A percentile compares a stretch with the other conserved stretches of the same genome.
These are phyloP conservation scores for Ceratobasidium sp. DNA, from an alignment of 1,284 basidiomycete species.

Conservation along the genomic window DNA sequence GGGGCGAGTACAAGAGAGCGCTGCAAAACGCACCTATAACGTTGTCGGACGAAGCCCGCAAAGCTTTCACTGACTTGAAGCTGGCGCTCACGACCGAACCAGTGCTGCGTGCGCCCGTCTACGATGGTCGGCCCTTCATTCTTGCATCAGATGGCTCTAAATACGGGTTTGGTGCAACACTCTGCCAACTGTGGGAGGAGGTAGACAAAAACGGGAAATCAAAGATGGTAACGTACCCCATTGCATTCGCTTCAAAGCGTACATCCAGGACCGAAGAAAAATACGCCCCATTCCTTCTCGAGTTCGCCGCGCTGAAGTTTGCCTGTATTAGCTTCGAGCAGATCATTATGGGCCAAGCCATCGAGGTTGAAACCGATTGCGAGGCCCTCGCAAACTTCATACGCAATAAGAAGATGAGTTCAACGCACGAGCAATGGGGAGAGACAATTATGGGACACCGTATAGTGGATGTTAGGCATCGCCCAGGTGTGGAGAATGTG, in stretches of 20 bases:
- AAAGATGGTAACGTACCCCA: slow-evolving; percentile 40
- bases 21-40: slow-evolving; percentile 45
- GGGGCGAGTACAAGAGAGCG: slow-evolving; percentile 43
- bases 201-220: neutral
- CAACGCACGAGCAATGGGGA: slow-evolving; percentile 38
- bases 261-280: slow-evolving; percentile 48
- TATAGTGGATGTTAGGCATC: slow-evolving; percentile 46
- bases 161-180: slow-evolving; percentile 56
- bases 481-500: slow-evolving; percentile 43
- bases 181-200: slow-evolving; percentile 20
- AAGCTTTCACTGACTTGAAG: slow-evolving; percentile 56
- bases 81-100: slow-evolving; percentile 54
- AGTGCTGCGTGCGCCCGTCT: slow-evolving; percentile 53
- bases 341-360: slow-evolving; percentile 47
- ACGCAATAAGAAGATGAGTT: slow-evolving; percentile 36
- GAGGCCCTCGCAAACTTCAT: slow-evolving; percentile 49
- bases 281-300: slow-evolving; percentile 50
- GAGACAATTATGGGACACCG: slow-evolving; percentile 30
- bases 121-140: slow-evolving; percentile 57
- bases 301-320: slow-evolving; percentile 50
- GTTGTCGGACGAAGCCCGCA: slow-evolving; percentile 53
- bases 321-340: slow-evolving; percentile 48
- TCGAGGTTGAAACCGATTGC: slow-evolving; percentile 50
- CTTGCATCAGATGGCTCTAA: slow-evolving; percentile 59
- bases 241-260: slow-evolving; percentile 49